These are phyloP conservation scores for Actinomucor elegans DNA, from an alignment of 371 early-diverging fungal species.

Conservation along the genomic window DNA sequence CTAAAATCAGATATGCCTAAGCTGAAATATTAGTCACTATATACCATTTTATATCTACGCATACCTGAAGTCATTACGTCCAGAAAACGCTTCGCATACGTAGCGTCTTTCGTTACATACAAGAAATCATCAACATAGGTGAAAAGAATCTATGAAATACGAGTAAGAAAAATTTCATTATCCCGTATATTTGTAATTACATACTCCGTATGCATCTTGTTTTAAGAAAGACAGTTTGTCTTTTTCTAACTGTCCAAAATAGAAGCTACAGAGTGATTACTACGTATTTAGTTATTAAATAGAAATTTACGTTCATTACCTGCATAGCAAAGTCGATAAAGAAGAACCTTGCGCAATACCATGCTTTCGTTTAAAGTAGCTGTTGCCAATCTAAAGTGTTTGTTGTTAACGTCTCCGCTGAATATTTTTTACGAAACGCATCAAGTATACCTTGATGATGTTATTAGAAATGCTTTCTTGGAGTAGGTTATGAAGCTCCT, in stretches of 20 bases:
- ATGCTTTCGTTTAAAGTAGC: conserved; percentile 61
- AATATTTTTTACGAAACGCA: too few species aligned
- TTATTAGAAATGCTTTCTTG: conserved; percentile 50
- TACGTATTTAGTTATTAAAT: too few species aligned
- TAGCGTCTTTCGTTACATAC: conserved; percentile 50
- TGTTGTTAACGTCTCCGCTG: too few species aligned
- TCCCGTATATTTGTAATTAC: too few species aligned
- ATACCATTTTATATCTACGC: conserved; percentile 35
- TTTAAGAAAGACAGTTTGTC: conserved; percentile 16
- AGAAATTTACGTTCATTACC: too few species aligned
- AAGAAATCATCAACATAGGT: conserved; percentile 86
- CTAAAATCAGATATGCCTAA: conserved; percentile 57
- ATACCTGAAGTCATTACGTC: conserved; percentile 52
- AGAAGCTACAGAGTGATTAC: conserved; percentile 55
- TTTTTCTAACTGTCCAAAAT: conserved; percentile 73
- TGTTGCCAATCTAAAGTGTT: conserved; percentile 36
- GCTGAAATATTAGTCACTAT: conserved; percentile 45
- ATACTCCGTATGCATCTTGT: conserved; percentile 26
- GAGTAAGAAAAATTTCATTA: background rate
- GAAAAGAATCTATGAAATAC: conserved; percentile 54
- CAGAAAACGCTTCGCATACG: conserved; percentile 37
- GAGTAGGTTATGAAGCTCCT: background rate
- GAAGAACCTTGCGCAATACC: conserved; percentile 93
- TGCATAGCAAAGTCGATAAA: conserved; percentile 84
- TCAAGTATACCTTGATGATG: conserved; percentile 56